Conservation (phyloP, 306 rosid species). For the Malus orientalis region DNA sequence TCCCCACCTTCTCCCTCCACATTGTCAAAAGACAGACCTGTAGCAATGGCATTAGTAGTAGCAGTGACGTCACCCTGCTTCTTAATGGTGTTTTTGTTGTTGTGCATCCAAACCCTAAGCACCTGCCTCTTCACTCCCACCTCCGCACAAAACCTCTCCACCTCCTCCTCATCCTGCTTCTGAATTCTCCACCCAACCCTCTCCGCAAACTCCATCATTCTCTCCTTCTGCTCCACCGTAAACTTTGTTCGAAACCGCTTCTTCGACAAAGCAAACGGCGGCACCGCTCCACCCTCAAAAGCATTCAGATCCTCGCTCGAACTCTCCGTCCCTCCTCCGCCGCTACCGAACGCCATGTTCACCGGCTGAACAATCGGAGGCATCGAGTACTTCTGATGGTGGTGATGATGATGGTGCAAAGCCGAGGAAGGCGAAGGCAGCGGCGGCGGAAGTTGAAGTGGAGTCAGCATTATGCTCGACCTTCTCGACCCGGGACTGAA, state of each 20-base stretch:
- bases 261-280: constrained; percentile 24
- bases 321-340: constrained; percentile 29
- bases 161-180: constrained; percentile 42
- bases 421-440: constrained; percentile 18
- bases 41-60: not conserved
- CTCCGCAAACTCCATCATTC: constrained; percentile 46
- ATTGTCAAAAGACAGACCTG: constrained; percentile 1
- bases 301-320: constrained; percentile 47
- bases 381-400: constrained; percentile 33
- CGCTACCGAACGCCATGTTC: constrained; percentile 38
- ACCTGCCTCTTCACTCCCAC: constrained; percentile 44
- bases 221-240: constrained; percentile 39
- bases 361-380: constrained; percentile 38
- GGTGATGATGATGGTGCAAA: constrained; percentile 10
- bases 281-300: constrained; percentile 15
- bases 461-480: constrained; percentile 23
- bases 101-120: constrained; percentile 54
- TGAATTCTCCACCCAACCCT: constrained; percentile 44
- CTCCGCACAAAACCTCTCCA: constrained; percentile 38
- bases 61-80: constrained; percentile 4
- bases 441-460: constrained; percentile 42
- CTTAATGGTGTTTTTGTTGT: constrained; percentile 34
- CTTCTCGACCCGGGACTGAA: constrained; percentile 28
- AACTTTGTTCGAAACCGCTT: constrained; percentile 45
- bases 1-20: not conserved